Conservation (phyloP, 495 filamentous ascomycete species). For the Pseudotulostoma volvatum region DNA sequence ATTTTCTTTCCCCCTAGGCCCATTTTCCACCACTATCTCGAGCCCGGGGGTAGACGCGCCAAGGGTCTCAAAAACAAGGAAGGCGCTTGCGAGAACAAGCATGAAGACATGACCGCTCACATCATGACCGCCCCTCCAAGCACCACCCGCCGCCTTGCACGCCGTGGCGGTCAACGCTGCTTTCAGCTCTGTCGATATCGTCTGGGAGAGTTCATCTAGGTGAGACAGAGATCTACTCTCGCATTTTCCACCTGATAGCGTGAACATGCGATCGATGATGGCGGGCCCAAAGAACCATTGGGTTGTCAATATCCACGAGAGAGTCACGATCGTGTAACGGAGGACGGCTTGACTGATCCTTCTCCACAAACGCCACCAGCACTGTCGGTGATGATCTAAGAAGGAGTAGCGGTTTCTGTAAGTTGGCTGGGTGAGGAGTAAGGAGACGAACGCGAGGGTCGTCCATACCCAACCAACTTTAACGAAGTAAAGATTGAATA, state of each 20-base stretch:
- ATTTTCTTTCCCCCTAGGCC: conserved; percentile 35
- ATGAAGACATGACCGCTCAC: conserved; percentile 91
- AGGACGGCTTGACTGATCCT: conserved; percentile 31
- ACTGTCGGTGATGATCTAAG: conserved; percentile 11
- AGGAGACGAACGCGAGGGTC: conserved; percentile 47
- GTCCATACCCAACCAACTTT: conserved; percentile 93
- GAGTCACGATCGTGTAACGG: conserved; percentile 55
- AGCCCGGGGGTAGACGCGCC: conserved; percentile 32
- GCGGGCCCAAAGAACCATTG: conserved; percentile 94
- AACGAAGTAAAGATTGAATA: conserved; percentile 84
- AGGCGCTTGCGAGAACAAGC: conserved; percentile 63
- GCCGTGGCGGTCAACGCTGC: conserved; percentile 54
- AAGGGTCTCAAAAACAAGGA: conserved; percentile 64
- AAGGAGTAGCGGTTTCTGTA: conserved; percentile 20
- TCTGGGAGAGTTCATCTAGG: conserved; percentile 11
- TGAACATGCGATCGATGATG: conserved; percentile 73
- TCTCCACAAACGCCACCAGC: conserved; percentile 15
- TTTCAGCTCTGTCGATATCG: conserved; percentile 17
- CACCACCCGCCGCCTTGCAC: conserved; percentile 65
- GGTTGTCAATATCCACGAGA: conserved; percentile 64
- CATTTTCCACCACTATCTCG: conserved; percentile 6
- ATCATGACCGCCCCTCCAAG: conserved; percentile 82
- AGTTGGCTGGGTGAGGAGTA: conserved; percentile 42
- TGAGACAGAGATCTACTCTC: conserved; percentile 21
- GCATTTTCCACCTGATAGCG: conserved; percentile 68